Conservation (phyloP, 495 filamentous ascomycete species). For the Penicillium egyptiacum region DNA sequence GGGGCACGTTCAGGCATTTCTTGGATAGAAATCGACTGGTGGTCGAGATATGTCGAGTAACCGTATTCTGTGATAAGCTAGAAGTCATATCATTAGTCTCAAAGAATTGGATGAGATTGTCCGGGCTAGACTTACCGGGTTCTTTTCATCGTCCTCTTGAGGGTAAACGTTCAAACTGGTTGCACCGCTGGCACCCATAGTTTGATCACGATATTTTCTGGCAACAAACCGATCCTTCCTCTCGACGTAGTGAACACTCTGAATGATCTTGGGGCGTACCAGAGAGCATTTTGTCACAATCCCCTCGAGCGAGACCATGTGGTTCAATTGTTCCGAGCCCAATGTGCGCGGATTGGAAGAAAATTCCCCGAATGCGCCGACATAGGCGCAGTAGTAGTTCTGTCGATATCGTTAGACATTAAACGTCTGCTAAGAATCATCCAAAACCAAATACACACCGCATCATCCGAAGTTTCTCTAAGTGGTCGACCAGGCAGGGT, state of each 20-base stretch:
- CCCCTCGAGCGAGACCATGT: conserved; percentile 94
- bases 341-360: conserved; percentile 93
- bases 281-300: conserved; percentile 96
- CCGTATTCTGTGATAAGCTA: conserved; percentile 91
- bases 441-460: conserved; percentile 38
- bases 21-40: conserved; percentile 97
- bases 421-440: background rate
- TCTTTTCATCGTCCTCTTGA: conserved; percentile 84
- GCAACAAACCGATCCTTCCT: conserved; percentile 77
- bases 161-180: conserved; percentile 90
- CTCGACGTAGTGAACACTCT: conserved; percentile 96
- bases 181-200: conserved; percentile 86
- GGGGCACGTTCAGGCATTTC: conserved; percentile 99
- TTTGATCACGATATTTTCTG: conserved; percentile 90
- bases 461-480: conserved; percentile 60
- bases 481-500: conserved; percentile 66
- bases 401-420: conserved; percentile 26
- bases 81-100: conserved; percentile 11
- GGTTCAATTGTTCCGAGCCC: conserved; percentile 84
- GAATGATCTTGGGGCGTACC: conserved; percentile 93
- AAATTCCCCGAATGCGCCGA: conserved; percentile 92
- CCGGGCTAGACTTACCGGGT: conserved; percentile 47
- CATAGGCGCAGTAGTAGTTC: conserved; percentile 92
- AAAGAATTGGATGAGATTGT: background rate
- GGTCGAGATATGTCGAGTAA: conserved; percentile 91